These are phyloP conservation scores for Dothideomycetes sp. DNA, from an alignment of 2,329 filamentous ascomycete species.

Conservation along the genomic window DNA sequence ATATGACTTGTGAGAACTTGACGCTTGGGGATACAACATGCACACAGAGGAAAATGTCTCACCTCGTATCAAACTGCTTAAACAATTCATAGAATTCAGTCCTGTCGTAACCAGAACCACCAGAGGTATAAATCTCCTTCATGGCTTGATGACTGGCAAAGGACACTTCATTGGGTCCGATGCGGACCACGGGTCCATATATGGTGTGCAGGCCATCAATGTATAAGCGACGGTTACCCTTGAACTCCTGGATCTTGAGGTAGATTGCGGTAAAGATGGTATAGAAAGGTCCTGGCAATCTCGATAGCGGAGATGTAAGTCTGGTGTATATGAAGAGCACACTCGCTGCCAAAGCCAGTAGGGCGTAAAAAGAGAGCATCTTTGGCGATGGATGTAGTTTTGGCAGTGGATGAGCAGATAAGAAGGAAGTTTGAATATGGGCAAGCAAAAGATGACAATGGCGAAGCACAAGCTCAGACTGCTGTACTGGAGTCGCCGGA, in stretches of 20 bases:
- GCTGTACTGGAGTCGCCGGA: too few relatives aligned
- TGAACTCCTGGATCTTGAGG: slow-evolving; percentile 30
- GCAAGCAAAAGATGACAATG: too few relatives aligned
- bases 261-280: slow-evolving; percentile 20
- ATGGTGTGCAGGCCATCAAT: slow-evolving; percentile 29
- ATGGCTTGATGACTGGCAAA: slow-evolving; percentile 22
- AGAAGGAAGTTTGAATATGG: too few relatives aligned
- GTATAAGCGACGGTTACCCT: slow-evolving; percentile 30
- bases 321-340: slow-evolving; percentile 9
- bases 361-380: too few relatives aligned
- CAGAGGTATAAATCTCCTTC: slow-evolving; percentile 24
- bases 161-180: slow-evolving; percentile 23
- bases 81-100: slow-evolving; percentile 18
- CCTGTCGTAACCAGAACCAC: slow-evolving; percentile 22
- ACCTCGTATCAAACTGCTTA: slow-evolving; percentile 13
- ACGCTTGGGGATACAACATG: too few relatives aligned
- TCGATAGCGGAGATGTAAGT: slow-evolving; percentile 18
- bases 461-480: too few relatives aligned
- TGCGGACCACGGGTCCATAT: slow-evolving; percentile 24
- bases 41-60: too few relatives aligned
- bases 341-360: too few relatives aligned
- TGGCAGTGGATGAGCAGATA: too few relatives aligned
- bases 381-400: too few relatives aligned
- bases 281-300: slow-evolving; percentile 23
- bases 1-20: too few relatives aligned